A percentile compares a stretch with the other conserved stretches of the same genome.
These are phyloP conservation scores for Aspergillus bridgeri DNA, from an alignment of 495 filamentous ascomycete genomes.

Conservation along the genomic window DNA sequence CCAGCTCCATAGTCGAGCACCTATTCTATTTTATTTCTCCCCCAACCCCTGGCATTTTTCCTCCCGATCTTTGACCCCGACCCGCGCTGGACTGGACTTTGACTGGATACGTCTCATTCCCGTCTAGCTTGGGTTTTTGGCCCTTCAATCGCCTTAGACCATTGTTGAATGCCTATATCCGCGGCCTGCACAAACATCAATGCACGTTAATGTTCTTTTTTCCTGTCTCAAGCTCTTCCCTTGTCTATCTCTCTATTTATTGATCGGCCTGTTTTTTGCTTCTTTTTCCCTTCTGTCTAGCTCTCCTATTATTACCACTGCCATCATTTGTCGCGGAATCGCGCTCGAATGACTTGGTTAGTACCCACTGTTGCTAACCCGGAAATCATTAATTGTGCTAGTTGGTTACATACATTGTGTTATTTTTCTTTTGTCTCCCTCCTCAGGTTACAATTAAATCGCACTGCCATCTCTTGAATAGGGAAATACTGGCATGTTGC, in stretches of 20 bases:
- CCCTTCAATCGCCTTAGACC: not conserved
- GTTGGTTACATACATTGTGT: too few species aligned
- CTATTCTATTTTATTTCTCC: not conserved
- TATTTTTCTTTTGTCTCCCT: too few species aligned
- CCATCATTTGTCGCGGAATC: not conserved
- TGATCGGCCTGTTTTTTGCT: slow-evolving; percentile 1
- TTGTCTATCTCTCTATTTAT: not conserved
- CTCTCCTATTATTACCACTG: not conserved
- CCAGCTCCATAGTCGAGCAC: too few species aligned
- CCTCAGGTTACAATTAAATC: too few species aligned
- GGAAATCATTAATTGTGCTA: too few species aligned
- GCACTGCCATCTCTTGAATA: too few species aligned
- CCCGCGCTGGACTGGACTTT: slow-evolving; percentile 14
- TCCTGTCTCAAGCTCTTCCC: not conserved
- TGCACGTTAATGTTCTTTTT: not conserved
- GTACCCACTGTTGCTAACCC: too few species aligned
- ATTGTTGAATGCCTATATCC: not conserved
- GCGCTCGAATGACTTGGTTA: too few species aligned
- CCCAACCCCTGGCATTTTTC: not conserved
- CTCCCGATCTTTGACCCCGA: slow-evolving; percentile 16
- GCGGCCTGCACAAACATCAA: slow-evolving; percentile 1
- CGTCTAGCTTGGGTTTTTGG: slow-evolving; percentile 8
- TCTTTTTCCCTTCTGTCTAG: not conserved
- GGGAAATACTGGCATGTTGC: too few species aligned
- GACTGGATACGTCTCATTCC: slow-evolving; percentile 8